Base-by-base conservation (phyloP, 2,329 filamentous ascomycete species). In the Sporothrix pallida region DNA sequence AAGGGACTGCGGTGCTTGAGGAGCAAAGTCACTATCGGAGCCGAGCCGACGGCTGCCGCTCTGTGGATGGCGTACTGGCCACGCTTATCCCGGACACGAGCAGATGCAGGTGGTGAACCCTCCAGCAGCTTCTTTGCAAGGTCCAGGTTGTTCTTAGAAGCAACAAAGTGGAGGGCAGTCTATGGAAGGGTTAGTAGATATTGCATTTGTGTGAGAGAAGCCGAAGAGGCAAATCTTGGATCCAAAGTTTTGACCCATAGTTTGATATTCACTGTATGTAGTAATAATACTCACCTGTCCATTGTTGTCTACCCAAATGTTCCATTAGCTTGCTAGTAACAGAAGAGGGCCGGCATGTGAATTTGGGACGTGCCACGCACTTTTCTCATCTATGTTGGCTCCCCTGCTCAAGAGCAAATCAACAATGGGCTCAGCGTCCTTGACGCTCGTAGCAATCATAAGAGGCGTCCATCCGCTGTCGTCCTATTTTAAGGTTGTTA, bases 41-140 rank as follows among this genome's bases (percentile, higher is more conserved):
- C 88, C 3, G 92, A 95, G 7, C 97, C 97, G 3, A 94, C 89
- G 2, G 96, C 95, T 0, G 96, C 95, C 2, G 96, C 96, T 20
- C 96, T 90, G 82, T 99, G 97, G 37, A 99, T 87, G 7, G 97
- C 88, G 73, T 98, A 90, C 80, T 98, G 95, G n/a, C 93, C 93
- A 44, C 94, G 89, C 79, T 89, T 92, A 80, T 99, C 96, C 76
- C 93, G 93, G 2, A 95, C 87, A 37, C 95, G 87, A 1, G 94
- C 89, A 4, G 91, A 94, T 13, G 94, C 95, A 0, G 87, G 83
- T 0, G 87, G 86, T 74, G 92, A 92, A 78, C 90, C 87, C 20
- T 88, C 86, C 54, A 99, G 83, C n/a, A 99, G 88, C 74, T 89
- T 90, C 68, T 91, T 91, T 37, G 94, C 94, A 7, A 92, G 87